A percentile compares a stretch with the other conserved stretches of the same genome.
These are phyloP conservation scores for Tulasnella sp. DNA, from an alignment of 768 basidiomycete genomes.

Conservation along the genomic window DNA sequence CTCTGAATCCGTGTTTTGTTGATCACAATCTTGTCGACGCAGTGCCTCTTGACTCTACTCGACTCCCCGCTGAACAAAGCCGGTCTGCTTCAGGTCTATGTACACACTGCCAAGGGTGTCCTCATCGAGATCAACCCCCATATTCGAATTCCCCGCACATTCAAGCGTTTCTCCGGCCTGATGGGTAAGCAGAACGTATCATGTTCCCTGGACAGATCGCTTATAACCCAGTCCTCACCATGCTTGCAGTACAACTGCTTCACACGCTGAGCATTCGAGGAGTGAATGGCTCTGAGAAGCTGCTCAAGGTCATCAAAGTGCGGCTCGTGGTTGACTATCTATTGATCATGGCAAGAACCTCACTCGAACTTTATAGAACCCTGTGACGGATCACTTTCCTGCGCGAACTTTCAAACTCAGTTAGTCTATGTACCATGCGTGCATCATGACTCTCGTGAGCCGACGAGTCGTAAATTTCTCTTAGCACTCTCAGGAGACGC, in stretches of 20 bases:
- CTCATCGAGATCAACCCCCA: constrained; percentile 98
- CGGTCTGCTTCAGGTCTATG: constrained; percentile 91
- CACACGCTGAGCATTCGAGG: constrained; percentile 93
- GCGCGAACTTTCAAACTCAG: constrained; percentile 93
- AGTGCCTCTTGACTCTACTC: constrained; percentile 92
- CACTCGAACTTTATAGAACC: constrained; percentile 48
- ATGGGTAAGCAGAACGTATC: constrained; percentile 54
- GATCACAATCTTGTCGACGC: neutral
- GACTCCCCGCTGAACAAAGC: constrained; percentile 99
- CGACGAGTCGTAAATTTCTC: neutral
- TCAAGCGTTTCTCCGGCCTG: constrained; percentile 95
- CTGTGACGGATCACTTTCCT: constrained; percentile 87
- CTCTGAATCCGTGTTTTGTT: neutral
- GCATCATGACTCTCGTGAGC: neutral
- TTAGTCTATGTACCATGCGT: constrained; percentile 31
- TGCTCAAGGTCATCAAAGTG: constrained; percentile 94
- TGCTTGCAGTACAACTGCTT: constrained; percentile 75
- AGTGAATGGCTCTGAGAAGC: constrained; percentile 92
- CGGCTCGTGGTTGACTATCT: constrained; percentile 17
- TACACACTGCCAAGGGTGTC: constrained; percentile 91
- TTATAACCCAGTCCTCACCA: neutral
- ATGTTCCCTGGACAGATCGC: neutral
- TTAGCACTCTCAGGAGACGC: constrained; percentile 88
- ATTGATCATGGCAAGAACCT: neutral
- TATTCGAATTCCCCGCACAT: constrained; percentile 94